A percentile compares a stretch with the other conserved stretches of the same genome.
Evolutionary conservation across 176 grass and related monocot species (phyloP).

Genomic region (Oryza punctata): DNA sequence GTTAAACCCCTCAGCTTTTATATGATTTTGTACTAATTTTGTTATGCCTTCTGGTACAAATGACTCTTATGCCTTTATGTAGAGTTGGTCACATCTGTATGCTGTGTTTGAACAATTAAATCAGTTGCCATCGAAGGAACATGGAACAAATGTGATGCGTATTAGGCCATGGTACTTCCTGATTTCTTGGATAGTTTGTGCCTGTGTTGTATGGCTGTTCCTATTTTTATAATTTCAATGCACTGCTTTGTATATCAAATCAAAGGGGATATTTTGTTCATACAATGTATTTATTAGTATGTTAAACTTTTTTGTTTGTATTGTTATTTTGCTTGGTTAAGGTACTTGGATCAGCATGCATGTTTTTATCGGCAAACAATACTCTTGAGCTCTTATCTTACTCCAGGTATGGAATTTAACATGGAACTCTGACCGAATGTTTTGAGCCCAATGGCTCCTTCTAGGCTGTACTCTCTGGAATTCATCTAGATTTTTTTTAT

Average conservation of each 20-base stretch:
- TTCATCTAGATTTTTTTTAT: constrained; percentile 9
- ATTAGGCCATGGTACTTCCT: constrained; percentile 81
- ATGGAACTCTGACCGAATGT: neutral
- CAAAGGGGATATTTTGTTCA: constrained; percentile 23
- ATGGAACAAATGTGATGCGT: constrained; percentile 93
- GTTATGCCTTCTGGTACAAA: constrained; percentile 25
- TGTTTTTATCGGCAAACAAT: constrained; percentile 89
- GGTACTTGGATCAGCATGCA: constrained; percentile 87
- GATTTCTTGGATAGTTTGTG: constrained; percentile 34
- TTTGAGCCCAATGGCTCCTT: neutral
- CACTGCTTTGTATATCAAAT: neutral
- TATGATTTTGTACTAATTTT: constrained; percentile 32
- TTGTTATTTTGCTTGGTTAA: constrained; percentile 44
- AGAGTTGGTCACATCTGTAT: constrained; percentile 91
- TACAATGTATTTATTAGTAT: constrained; percentile 15
- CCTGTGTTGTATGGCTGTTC: neutral
- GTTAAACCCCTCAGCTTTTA: constrained; percentile 41
- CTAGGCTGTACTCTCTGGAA: neutral
- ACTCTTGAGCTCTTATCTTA: constrained; percentile 75
- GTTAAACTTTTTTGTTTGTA: constrained; percentile 26
- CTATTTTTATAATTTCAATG: constrained; percentile 13
- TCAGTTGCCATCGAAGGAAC: constrained; percentile 74
- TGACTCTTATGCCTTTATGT: constrained; percentile 45
- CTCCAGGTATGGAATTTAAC: constrained; percentile 67
- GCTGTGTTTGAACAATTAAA: constrained; percentile 86